Conservation (phyloP, 2,329 filamentous ascomycete species). For the Penicillium sp. region DNA sequence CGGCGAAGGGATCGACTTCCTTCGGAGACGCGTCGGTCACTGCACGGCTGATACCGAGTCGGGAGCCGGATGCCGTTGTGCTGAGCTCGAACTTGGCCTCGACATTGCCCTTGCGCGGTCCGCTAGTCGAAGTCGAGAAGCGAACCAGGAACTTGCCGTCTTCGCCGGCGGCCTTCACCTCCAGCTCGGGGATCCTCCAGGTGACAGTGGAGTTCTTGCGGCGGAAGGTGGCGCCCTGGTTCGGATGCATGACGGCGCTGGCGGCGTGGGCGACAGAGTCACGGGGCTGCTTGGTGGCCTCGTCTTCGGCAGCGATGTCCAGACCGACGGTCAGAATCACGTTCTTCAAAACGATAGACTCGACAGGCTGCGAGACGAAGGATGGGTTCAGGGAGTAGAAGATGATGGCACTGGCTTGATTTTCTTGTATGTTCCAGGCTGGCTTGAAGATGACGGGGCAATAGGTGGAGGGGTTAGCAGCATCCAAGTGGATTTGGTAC, state of each 20-base stretch:
- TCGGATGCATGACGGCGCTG: conserved; percentile 48
- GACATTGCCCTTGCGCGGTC: conserved; percentile 70
- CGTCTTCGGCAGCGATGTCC: conserved; percentile 41
- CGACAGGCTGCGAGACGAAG: conserved; percentile 49
- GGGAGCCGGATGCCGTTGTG: conserved; percentile 57
- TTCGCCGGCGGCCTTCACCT: conserved; percentile 49
- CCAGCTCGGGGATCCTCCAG: conserved; percentile 51
- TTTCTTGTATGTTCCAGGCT: conserved; percentile 78
- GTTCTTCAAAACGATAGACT: conserved; percentile 66
- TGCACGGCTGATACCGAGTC: conserved; percentile 59
- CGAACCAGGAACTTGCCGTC: conserved; percentile 78
- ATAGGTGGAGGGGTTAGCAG: conserved; percentile 54
- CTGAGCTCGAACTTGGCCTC: conserved; percentile 79
- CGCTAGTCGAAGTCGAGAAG: conserved; percentile 70
- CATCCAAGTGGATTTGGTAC: conserved; percentile 78
- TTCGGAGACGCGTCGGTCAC: conserved; percentile 27
- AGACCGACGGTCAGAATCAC: conserved; percentile 65
- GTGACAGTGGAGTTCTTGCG: conserved; percentile 46
- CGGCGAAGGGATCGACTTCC: conserved; percentile 50
- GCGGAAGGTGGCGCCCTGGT: conserved; percentile 44
- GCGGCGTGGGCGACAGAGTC: conserved; percentile 41
- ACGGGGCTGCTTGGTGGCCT: conserved; percentile 47
- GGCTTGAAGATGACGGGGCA: conserved; percentile 73
- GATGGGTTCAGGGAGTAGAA: conserved; percentile 80
- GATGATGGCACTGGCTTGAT: conserved; percentile 81